These are phyloP conservation scores for Sugiyamaella japonica DNA, from an alignment of 1,139 yeast genomes.

Conservation along the genomic window DNA sequence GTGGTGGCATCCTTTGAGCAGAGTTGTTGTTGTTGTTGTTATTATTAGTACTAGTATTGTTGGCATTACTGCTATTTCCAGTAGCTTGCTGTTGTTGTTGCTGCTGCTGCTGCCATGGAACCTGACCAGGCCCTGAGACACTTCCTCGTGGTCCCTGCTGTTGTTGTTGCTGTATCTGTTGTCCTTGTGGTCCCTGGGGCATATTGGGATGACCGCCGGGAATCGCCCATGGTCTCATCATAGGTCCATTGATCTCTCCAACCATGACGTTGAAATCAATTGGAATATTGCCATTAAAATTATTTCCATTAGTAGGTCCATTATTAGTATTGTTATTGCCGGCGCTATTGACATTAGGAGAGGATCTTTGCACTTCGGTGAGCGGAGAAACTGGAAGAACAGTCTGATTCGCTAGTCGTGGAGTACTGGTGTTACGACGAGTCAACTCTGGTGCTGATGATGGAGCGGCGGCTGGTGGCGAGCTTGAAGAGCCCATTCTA, in stretches of 20 bases:
- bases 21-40: background rate
- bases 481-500: slow-evolving; percentile 23
- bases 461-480: slow-evolving; percentile 28
- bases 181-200: slow-evolving; percentile 23
- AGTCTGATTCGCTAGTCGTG: slow-evolving; percentile 32
- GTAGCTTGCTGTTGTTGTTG: background rate
- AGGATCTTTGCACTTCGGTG: slow-evolving; percentile 24
- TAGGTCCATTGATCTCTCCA: slow-evolving; percentile 35
- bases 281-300: slow-evolving; percentile 26
- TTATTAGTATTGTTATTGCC: slow-evolving; percentile 14
- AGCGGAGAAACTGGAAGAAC: slow-evolving; percentile 38
- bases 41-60: background rate
- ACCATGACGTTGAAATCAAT: slow-evolving; percentile 37
- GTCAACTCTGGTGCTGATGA: slow-evolving; percentile 21
- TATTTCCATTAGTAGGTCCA: slow-evolving; percentile 15
- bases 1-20: slow-evolving; percentile 34
- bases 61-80: background rate
- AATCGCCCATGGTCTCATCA: slow-evolving; percentile 27
- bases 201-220: slow-evolving; percentile 21
- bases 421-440: slow-evolving; percentile 23
- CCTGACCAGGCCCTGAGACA: slow-evolving; percentile 14
- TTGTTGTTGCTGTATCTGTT: slow-evolving; percentile 16
- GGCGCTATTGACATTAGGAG: slow-evolving; percentile 21
- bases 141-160: slow-evolving; percentile 20
- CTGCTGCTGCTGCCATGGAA: slow-evolving; percentile 12